These are phyloP conservation scores for Aspergillus udagawae DNA, from an alignment of 2,329 filamentous ascomycete species.

Conservation along the genomic window DNA sequence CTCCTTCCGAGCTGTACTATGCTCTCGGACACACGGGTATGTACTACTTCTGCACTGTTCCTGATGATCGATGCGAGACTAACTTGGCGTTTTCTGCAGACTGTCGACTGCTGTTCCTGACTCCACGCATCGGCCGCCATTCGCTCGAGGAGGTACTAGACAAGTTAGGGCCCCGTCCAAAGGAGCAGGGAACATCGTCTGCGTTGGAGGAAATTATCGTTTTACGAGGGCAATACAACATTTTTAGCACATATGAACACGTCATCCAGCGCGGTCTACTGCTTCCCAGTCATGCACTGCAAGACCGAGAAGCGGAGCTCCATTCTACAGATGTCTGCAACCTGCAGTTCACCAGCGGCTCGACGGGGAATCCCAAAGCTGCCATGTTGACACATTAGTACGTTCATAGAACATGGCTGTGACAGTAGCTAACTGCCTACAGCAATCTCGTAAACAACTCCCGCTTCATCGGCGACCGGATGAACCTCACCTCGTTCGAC, in stretches of 20 bases:
- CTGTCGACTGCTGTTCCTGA: constrained; percentile 71
- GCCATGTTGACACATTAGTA: constrained; percentile 70
- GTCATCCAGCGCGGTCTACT: constrained; percentile 52
- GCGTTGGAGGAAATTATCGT: constrained; percentile 54
- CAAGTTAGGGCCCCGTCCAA: constrained; percentile 43
- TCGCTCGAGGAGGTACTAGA: constrained; percentile 59
- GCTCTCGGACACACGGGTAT: constrained; percentile 66
- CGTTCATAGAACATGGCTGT: constrained; percentile 4
- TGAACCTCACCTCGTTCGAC: constrained; percentile 64
- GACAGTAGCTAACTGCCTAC: background rate
- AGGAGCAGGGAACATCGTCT: constrained; percentile 30
- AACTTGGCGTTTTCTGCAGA: constrained; percentile 39
- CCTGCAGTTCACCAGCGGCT: constrained; percentile 71
- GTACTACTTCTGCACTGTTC: constrained; percentile 12
- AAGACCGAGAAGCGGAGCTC: constrained; percentile 52
- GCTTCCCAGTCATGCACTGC: constrained; percentile 49
- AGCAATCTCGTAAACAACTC: constrained; percentile 57
- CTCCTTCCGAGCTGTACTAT: constrained; percentile 66
- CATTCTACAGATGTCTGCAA: constrained; percentile 67
- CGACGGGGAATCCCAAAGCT: constrained; percentile 68
- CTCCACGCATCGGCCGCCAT: constrained; percentile 62
- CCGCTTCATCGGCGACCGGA: constrained; percentile 68
- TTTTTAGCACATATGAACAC: constrained; percentile 58
- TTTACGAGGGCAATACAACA: constrained; percentile 51
- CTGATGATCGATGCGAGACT: background rate